Evolutionary conservation across 2,329 filamentous ascomycete genomes (phyloP), one percentile per base, ranked within the genome.

Genomic region (Bisporella sp.): DNA sequence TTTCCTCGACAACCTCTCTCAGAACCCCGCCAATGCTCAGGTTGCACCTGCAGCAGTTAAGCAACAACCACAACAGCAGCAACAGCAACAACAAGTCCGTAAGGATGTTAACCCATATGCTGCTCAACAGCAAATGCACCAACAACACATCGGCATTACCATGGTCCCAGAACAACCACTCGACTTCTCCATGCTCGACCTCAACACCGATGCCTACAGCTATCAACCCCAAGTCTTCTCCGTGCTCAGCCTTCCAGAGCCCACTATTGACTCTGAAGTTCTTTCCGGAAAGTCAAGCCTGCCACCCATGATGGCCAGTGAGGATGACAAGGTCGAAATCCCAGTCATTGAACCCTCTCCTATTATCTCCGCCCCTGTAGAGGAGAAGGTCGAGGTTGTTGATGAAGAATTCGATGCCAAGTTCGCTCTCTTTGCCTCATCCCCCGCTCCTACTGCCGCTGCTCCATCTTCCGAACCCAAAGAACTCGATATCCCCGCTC

Each of bases 81-180:
- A 64, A 65, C 41, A 33, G 28, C 72, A 70, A 49, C 54, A 57
- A 44, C 73, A 77, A 55, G 65, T 79, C 5, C 77, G 78, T 56
- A 89, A 88, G 69, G 85, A 90, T 49, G 67, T 80, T 57, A 84
- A 81, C 66, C 74, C 82, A 5, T 84, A 83, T 57, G 68, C 71
- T 40, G 69, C 75, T 49, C 64, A 67, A 49, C 73, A 76, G 50
- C 74, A 78, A 50, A 72, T 73, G 56, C 74, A 78, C 53, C 75
- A 80, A 47, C 75, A 80, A 59, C 78, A 87, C 65, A 85, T 91
- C 57, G 84, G 84, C 63, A 87, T 95, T 78, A 81, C 86, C 51
- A 86, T 91, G 78, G 82, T 95, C 44, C 88, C 89, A 1, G 89
- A 95, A 69, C 82, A 87, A 59, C 76, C 72, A 47, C 75, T 90